A percentile compares a stretch with the other conserved stretches of the same genome.
These are phyloP conservation scores for Trichosanthes cucumerina DNA, from an alignment of 306 rosid genomes.

Conservation along the genomic window DNA sequence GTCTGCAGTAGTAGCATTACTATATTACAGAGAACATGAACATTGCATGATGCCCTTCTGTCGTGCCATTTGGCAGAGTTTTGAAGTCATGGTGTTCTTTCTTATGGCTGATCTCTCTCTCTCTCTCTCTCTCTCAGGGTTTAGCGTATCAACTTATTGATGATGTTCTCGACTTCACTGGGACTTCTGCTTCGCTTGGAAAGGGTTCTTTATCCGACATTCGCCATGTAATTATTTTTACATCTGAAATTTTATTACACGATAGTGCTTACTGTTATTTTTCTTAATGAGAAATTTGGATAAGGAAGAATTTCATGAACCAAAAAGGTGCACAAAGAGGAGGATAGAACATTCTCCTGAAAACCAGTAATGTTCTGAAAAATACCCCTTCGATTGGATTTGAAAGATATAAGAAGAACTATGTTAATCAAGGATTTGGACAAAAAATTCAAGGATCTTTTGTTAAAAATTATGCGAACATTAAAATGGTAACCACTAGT, in stretches of 20 bases:
- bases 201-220: constrained; percentile 93
- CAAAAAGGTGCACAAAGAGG: not conserved
- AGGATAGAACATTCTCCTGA: not conserved
- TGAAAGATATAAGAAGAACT: not conserved
- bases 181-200: constrained; percentile 86
- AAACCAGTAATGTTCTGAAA: not conserved
- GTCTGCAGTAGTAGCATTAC: not conserved
- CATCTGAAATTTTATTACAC: not conserved
- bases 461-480: not conserved
- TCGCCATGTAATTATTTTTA: constrained; percentile 41
- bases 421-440: not conserved
- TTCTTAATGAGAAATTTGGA: not conserved
- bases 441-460: not conserved
- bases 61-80: not conserved
- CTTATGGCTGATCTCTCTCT: not conserved
- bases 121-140: constrained; percentile 46
- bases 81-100: not conserved
- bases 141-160: constrained; percentile 90
- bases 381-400: not conserved
- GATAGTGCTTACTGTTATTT: not conserved
- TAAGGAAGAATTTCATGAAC: not conserved
- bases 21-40: not conserved
- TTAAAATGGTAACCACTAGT: not conserved
- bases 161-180: constrained; percentile 86
- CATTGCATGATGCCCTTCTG: not conserved